These are phyloP conservation scores for Ustilago nuda DNA, from an alignment of 1,284 basidiomycete species.

Conservation along the genomic window DNA sequence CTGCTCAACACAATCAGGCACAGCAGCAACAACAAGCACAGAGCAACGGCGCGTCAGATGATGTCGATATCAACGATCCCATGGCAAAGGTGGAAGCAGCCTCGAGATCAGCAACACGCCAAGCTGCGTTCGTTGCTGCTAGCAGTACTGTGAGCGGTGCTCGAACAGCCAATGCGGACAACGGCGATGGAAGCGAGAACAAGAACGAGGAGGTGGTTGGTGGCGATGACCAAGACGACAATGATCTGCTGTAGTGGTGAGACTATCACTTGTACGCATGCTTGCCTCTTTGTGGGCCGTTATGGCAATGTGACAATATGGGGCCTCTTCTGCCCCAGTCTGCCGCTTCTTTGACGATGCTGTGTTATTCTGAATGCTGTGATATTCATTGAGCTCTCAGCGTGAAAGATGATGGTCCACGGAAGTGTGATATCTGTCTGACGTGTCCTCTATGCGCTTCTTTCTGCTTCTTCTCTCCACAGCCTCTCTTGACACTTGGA, in stretches of 20 bases:
- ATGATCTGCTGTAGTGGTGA: conserved; percentile 57
- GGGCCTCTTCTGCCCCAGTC: background rate
- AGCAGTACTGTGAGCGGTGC: conserved; percentile 73
- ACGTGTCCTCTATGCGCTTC: conserved; percentile 20
- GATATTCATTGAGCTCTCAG: background rate
- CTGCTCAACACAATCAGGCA: conserved; percentile 30
- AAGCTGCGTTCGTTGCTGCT: conserved; percentile 51
- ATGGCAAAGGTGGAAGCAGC: conserved; percentile 72
- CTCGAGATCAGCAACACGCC: conserved; percentile 13
- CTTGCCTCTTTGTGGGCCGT: no score
- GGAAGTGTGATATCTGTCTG: conserved; percentile 9
- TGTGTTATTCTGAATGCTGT: background rate
- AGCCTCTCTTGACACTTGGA: background rate
- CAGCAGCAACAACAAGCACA: conserved; percentile 24
- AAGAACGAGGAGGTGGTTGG: conserved; percentile 57
- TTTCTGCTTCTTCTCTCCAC: conserved; percentile 18
- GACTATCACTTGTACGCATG: background rate
- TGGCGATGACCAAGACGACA: conserved; percentile 64
- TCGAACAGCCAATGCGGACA: conserved; percentile 76
- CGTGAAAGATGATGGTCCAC: conserved; percentile 4
- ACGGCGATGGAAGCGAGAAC: conserved; percentile 71
- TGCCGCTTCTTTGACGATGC: background rate
- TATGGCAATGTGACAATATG: background rate
- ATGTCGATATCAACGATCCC: conserved; percentile 73
- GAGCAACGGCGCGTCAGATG: conserved; percentile 64